Percentiles rank a stretch among this genome's conserved stretches.
Evolutionary conservation across 2,329 filamentous ascomycete species (phyloP).

Genomic region (Cladosporium sphaerospermum): DNA sequence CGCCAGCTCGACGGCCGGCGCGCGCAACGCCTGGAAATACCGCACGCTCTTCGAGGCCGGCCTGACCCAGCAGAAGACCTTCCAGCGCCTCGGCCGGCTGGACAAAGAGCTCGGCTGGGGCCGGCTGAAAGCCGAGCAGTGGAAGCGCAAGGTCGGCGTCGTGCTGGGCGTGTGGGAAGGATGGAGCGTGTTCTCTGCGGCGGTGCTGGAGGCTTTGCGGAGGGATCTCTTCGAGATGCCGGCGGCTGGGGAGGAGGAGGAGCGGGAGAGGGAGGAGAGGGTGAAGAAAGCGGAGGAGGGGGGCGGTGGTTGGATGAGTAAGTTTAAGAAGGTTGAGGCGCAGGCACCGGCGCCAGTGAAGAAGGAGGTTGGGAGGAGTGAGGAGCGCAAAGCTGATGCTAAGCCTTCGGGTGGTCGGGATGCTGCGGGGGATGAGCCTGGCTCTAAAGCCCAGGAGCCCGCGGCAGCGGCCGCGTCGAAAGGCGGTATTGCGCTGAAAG

Average conservation of each 20-base stretch:
- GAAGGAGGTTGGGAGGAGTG: slow-evolving; percentile 34
- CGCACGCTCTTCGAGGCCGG: slow-evolving; percentile 71
- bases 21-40: slow-evolving; percentile 82
- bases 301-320: slow-evolving; percentile 23
- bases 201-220: slow-evolving; percentile 65
- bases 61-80: slow-evolving; percentile 61
- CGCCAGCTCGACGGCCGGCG: slow-evolving; percentile 66
- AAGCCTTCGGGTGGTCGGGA: slow-evolving; percentile 40
- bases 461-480: slow-evolving; percentile 12
- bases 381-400: slow-evolving; percentile 4
- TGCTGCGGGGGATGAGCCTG: slow-evolving; percentile 28
- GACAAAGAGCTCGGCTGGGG: slow-evolving; percentile 72
- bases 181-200: slow-evolving; percentile 63
- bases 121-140: slow-evolving; percentile 73
- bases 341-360: too few relatives aligned
- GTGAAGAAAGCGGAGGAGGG: slow-evolving; percentile 28
- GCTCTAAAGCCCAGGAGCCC: slow-evolving; percentile 25
- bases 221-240: slow-evolving; percentile 67
- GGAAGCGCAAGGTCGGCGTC: slow-evolving; percentile 67
- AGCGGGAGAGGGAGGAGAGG: slow-evolving; percentile 49
- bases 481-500: slow-evolving; percentile 22
- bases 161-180: slow-evolving; percentile 64
- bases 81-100: slow-evolving; percentile 68
- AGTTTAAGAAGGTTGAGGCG: slow-evolving; percentile 44
- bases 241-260: slow-evolving; percentile 37